These are phyloP conservation scores for Vigna mungo DNA, from an alignment of 306 rosid genomes.

Conservation along the genomic window DNA sequence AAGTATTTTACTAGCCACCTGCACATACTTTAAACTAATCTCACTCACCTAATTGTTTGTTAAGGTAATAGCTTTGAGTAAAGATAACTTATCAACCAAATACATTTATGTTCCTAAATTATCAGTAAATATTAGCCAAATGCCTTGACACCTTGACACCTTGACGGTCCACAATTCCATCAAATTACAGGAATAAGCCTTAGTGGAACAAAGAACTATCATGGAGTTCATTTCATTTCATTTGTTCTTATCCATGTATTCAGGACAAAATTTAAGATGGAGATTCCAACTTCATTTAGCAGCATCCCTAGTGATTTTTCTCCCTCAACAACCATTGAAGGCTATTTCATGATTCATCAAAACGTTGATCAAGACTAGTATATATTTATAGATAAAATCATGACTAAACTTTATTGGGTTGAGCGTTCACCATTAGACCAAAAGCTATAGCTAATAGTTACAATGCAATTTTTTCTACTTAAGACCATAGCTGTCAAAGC, in stretches of 20 bases:
- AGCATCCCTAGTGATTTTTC: background rate
- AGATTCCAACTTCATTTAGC: conserved; percentile 1
- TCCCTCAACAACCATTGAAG: too few relatives aligned
- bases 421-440: too few relatives aligned
- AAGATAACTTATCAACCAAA: background rate
- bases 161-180: background rate
- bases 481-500: too few relatives aligned
- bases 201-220: background rate
- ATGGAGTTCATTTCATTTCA: background rate
- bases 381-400: too few relatives aligned
- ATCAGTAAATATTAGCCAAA: background rate
- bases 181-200: background rate
- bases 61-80: background rate
- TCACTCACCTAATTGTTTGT: background rate
- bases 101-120: background rate
- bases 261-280: background rate
- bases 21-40: background rate
- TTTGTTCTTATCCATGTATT: conserved; percentile 10
- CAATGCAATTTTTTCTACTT: too few relatives aligned
- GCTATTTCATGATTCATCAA: too few relatives aligned
- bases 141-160: background rate
- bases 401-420: too few relatives aligned
- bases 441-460: too few relatives aligned
- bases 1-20: conserved; percentile 9
- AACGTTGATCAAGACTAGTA: too few relatives aligned